Evolutionary conservation across 179 eudicot species (phyloP).

Genomic region (Patellifolia procumbens): DNA sequence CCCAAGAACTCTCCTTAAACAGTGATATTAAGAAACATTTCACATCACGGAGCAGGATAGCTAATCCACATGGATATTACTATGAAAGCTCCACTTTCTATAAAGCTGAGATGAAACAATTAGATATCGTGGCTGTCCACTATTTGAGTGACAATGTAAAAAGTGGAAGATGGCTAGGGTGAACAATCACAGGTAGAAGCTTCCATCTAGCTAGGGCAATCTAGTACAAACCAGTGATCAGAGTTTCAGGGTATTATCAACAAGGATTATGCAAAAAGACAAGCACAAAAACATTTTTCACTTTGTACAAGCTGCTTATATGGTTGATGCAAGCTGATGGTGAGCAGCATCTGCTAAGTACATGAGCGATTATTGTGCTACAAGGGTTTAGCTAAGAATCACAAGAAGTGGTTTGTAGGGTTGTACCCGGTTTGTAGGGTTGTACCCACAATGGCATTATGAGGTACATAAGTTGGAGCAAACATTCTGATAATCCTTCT

Average conservation of each 20-base stretch:
- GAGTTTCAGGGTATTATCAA: neutral
- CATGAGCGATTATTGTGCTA: neutral
- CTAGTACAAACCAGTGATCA: neutral
- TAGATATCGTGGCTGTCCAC: neutral
- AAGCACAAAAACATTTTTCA: neutral
- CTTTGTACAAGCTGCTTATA: neutral
- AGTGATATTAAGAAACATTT: neutral
- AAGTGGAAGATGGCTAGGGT: neutral
- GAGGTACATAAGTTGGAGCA: neutral
- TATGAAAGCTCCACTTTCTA: neutral
- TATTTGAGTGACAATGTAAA: neutral
- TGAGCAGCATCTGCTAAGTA: neutral
- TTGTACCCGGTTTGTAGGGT: too few relatives aligned
- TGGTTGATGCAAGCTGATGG: neutral
- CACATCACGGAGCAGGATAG: neutral
- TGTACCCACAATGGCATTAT: neutral
- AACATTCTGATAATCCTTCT: neutral
- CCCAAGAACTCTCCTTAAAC: neutral
- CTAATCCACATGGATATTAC: neutral
- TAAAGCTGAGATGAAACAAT: neutral
- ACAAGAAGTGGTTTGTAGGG: neutral
- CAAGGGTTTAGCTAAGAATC: conserved; percentile 1
- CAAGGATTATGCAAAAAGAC: neutral
- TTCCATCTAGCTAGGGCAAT: neutral
- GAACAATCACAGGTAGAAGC: neutral